phyloP scores from a whole-genome alignment of 768 basidiomycete species.

The Tulasnella sp. region DNA sequence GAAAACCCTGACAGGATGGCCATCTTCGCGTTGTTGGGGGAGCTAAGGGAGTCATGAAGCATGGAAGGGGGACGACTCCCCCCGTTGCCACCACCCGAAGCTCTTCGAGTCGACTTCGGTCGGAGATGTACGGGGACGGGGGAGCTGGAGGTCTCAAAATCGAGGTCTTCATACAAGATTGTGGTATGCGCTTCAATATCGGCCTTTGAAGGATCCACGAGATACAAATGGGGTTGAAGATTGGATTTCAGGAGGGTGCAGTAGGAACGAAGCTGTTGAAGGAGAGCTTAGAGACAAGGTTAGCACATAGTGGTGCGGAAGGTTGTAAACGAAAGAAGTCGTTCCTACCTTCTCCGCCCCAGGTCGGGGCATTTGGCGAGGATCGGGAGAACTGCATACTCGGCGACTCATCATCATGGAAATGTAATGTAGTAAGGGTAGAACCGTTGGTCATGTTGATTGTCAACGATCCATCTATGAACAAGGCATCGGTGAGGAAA shows the following conservation, averaged over 20 bases:
- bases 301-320: neutral
- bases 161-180: slow-evolving; percentile 78
- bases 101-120: slow-evolving; percentile 43
- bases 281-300: slow-evolving; percentile 48
- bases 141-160: slow-evolving; percentile 76
- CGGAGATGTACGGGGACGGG: slow-evolving; percentile 81
- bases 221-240: slow-evolving; percentile 78
- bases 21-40: slow-evolving; percentile 58
- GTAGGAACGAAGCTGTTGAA: slow-evolving; percentile 70
- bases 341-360: slow-evolving; percentile 30
- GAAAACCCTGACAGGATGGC: slow-evolving; percentile 92
- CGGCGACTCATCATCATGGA: slow-evolving; percentile 94
- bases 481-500: slow-evolving; percentile 37
- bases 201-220: slow-evolving; percentile 88
- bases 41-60: slow-evolving; percentile 65
- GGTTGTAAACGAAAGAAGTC: neutral
- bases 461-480: slow-evolving; percentile 76
- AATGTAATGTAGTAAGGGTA: slow-evolving; percentile 84
- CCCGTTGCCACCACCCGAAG: neutral
- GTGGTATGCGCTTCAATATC: slow-evolving; percentile 90
- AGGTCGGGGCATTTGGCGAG: slow-evolving; percentile 28
- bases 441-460: slow-evolving; percentile 84
- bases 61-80: slow-evolving; percentile 55
- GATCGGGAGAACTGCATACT: slow-evolving; percentile 42
- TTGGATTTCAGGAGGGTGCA: slow-evolving; percentile 80